Evolutionary conservation across 129 eudicot species (phyloP).

Genomic region (Centella asiatica): DNA sequence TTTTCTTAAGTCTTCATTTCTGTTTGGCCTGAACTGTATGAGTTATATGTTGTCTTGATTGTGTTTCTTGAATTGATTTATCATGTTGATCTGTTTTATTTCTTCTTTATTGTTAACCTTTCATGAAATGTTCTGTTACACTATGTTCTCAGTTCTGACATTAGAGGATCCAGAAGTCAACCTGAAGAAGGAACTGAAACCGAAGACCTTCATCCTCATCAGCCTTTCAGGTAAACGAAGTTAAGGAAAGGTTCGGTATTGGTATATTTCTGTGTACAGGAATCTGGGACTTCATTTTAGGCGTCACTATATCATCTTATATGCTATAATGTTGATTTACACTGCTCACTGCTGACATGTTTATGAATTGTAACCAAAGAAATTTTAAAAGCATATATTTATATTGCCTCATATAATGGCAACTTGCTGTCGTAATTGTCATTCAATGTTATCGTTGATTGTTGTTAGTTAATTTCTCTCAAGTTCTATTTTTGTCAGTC

Average conservation of each 20-base stretch:
- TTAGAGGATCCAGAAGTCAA: slow-evolving; percentile 16
- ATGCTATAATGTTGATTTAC: not conserved
- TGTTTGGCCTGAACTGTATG: not conserved
- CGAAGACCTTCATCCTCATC: slow-evolving; percentile 23
- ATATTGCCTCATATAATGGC: no score
- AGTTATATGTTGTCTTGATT: no score
- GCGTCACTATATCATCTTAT: not conserved
- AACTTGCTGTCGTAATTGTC: no score
- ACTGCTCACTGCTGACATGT: not conserved
- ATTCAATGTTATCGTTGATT: no score
- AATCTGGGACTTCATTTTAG: not conserved
- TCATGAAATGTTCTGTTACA: slow-evolving; percentile 1
- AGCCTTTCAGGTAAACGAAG: slow-evolving; percentile 35
- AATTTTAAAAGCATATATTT: no score
- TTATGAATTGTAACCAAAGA: no score
- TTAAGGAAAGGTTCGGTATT: not conserved
- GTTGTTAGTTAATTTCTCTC: no score
- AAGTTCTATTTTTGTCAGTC: no score
- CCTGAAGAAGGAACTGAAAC: slow-evolving; percentile 23
- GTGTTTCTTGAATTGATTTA: not conserved
- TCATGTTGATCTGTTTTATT: not conserved
- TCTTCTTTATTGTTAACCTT: not conserved
- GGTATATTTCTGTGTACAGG: not conserved
- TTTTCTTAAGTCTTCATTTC: not conserved
- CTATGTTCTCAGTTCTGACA: slow-evolving; percentile 31